Evolutionary conservation across 2,329 filamentous ascomycete species (phyloP).

Genomic region (Harringtonia aguacate): DNA sequence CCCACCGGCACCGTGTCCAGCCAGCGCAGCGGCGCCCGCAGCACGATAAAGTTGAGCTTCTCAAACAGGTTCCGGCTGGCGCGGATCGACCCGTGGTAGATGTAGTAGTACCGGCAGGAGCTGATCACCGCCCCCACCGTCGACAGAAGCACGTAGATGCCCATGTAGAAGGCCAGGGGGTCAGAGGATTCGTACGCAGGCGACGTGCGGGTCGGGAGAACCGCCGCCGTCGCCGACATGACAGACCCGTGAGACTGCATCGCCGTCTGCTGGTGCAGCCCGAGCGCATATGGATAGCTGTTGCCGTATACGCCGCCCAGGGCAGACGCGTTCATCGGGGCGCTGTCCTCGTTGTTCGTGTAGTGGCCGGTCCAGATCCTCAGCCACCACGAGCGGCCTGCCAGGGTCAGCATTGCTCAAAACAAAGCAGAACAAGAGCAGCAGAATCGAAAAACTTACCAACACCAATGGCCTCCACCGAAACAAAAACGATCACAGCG

Average conservation of each 20-base stretch:
- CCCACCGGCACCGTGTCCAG: conserved; percentile 71
- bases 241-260: too few relatives aligned
- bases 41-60: conserved; percentile 52
- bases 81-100: conserved; percentile 54
- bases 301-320: conserved; percentile 2
- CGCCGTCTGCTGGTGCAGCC: not conserved
- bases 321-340: conserved; percentile 2
- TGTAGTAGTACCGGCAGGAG: conserved; percentile 50
- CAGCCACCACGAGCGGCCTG: conserved; percentile 50
- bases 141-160: conserved; percentile 55
- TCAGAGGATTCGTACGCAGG: too few relatives aligned
- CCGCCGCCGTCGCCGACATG: too few relatives aligned
- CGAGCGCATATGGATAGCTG: not conserved
- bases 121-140: conserved; percentile 45
- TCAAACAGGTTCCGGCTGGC: conserved; percentile 61
- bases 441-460: conserved; percentile 22
- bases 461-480: conserved; percentile 43
- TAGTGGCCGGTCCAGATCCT: conserved; percentile 47
- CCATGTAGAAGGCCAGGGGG: conserved; percentile 51
- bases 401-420: not conserved
- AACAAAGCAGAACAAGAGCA: not conserved
- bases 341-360: conserved; percentile 18
- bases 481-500: conserved; percentile 41
- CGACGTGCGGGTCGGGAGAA: too few relatives aligned
- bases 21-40: conserved; percentile 67